Evolutionary conservation across 2,329 filamentous ascomycete species (phyloP).

Genomic region (Aspergillus fijiensis): DNA sequence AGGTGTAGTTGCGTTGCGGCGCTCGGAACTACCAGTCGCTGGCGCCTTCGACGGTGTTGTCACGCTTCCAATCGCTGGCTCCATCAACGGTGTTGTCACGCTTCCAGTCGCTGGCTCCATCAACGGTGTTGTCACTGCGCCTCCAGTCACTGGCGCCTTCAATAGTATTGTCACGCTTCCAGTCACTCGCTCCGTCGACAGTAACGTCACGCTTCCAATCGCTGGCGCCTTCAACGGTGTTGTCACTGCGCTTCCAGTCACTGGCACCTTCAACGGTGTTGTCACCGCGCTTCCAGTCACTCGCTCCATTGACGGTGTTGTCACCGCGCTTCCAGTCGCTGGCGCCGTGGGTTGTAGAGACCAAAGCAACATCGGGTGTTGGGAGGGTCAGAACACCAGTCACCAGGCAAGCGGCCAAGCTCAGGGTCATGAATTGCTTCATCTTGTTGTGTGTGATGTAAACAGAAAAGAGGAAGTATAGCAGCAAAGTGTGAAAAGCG

Average conservation of each 20-base stretch:
- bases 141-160: background rate
- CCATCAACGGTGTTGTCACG: too few species aligned
- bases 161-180: too few species aligned
- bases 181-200: background rate
- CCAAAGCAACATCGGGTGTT: background rate
- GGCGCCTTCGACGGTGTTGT: too few species aligned
- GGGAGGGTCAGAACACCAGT: background rate
- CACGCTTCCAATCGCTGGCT: background rate
- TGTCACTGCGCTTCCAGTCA: background rate
- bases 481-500: too few species aligned
- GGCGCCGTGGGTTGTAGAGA: background rate
- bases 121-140: background rate
- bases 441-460: too few species aligned
- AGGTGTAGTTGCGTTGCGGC: too few species aligned
- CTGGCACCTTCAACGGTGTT: too few species aligned
- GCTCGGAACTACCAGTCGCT: too few species aligned
- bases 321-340: background rate
- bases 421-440: too few species aligned
- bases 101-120: background rate
- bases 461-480: too few species aligned
- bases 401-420: background rate
- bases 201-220: background rate
- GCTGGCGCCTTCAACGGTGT: background rate
- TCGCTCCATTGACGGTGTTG: background rate
- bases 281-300: background rate